A percentile compares a stretch with the other conserved stretches of the same genome.
These are phyloP conservation scores for Clarireedia homoeocarpa DNA, from an alignment of 2,329 filamentous ascomycete genomes.

Conservation along the genomic window DNA sequence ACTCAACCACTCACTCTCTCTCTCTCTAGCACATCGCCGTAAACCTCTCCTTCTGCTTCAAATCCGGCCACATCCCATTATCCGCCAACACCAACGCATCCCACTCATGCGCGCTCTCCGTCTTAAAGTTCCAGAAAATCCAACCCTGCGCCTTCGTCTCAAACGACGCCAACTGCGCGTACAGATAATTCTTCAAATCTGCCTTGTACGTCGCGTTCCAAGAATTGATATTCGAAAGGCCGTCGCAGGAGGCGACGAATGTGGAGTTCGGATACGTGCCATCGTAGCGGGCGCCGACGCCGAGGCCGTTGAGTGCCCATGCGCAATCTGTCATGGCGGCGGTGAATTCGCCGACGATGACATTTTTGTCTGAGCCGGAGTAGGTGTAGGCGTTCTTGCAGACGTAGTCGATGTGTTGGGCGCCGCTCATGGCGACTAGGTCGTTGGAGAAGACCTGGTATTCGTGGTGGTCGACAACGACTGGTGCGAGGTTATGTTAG, in stretches of 20 bases:
- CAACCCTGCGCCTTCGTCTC: constrained; percentile 44
- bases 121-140: constrained; percentile 54
- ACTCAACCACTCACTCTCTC: too few relatives aligned
- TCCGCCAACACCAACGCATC: constrained; percentile 42
- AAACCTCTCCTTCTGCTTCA: background rate
- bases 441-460: constrained; percentile 55
- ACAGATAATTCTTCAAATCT: constrained; percentile 43
- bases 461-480: constrained; percentile 57
- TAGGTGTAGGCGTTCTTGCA: constrained; percentile 46
- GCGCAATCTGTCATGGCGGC: constrained; percentile 58
- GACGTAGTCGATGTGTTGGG: constrained; percentile 46
- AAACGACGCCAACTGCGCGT: constrained; percentile 45
- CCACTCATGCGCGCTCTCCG: constrained; percentile 44
- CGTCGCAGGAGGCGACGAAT: constrained; percentile 46
- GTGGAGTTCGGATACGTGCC: constrained; percentile 42
- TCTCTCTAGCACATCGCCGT: background rate
- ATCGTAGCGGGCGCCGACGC: constrained; percentile 49
- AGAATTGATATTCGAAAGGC: constrained; percentile 40
- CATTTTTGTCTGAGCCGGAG: constrained; percentile 51
- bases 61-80: constrained; percentile 42
- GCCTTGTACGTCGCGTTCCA: constrained; percentile 36
- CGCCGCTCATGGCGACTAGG: constrained; percentile 41
- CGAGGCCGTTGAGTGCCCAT: constrained; percentile 45
- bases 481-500: constrained; percentile 35
- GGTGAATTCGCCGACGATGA: constrained; percentile 62